Base-by-base conservation (phyloP, 306 rosid species). In the Abrus precatorius region DNA sequence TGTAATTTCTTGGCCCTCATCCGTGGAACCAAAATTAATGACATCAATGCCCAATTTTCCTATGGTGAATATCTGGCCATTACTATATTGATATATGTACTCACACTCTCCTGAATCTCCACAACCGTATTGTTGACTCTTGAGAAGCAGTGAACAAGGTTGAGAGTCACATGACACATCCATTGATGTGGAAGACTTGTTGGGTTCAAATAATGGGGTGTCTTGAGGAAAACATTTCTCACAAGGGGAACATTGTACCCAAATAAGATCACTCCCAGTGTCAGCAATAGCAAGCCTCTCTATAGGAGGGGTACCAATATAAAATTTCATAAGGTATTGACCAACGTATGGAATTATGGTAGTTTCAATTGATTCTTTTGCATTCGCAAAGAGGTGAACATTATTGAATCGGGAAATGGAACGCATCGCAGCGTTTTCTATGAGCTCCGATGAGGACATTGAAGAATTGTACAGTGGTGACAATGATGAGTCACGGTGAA, bases 221-320 rank as follows among this genome's bases (percentile, higher is more conserved):
- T 69, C 13, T 69, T 84, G 82, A 0, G 70, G 50, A 3, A 44
- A 69, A 9, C 87, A 84, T 0, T 1, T 2, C 0, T 1, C 0
- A 69, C 87, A 84, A 41, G 82, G 87, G 10, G 43, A 52, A 41
- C 84, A 79, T 52, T 79, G 87, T 6, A 84, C 52, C 84, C 84
- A 84, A 20, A 44, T 6, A 1, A 84, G 85, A 9, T 84, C 76
- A 47, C 87, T 80, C 7, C 79, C 82, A 1, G 87, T 80, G 60
- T 84, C 85, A 9, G 65, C 79, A 9, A 71, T 9, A 1, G 70
- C 85, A 34, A 72, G 14, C 4, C 49, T 62, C n/a, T 80, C 85
- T 0, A 76, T 9, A 0, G 87, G 82, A 3, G 87, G 87, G 7
- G 84, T 84, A 0, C 87, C 87, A 1, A 84, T 62, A 1, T 1